These are phyloP conservation scores for Martiniozyma abietophila DNA, from an alignment of 805 yeast species.

Conservation along the genomic window DNA sequence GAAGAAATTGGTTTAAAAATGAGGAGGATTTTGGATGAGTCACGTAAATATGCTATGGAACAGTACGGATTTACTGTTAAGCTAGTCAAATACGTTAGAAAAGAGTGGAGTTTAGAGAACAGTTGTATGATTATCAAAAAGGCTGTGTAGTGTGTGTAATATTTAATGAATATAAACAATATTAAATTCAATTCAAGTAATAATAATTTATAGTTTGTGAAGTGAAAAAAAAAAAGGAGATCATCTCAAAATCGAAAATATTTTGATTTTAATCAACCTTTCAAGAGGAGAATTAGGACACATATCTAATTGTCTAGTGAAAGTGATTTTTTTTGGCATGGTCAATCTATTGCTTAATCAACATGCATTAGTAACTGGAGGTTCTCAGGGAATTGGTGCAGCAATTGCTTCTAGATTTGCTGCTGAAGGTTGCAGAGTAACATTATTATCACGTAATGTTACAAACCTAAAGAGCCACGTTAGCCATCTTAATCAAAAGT, in stretches of 20 bases:
- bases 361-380: constrained; percentile 54
- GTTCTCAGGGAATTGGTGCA: constrained; percentile 58
- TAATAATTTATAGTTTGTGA: too few relatives aligned
- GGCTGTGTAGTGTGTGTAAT: too few relatives aligned
- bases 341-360: constrained; percentile 12
- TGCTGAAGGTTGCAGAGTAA: constrained; percentile 39
- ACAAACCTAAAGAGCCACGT: constrained; percentile 24
- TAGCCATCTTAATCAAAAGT: constrained; percentile 13
- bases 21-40: constrained; percentile 66
- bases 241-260: too few relatives aligned
- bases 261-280: too few relatives aligned
- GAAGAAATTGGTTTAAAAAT: constrained; percentile 57
- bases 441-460: constrained; percentile 42
- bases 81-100: constrained; percentile 50
- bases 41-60: constrained; percentile 45
- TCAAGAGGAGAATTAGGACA: too few relatives aligned
- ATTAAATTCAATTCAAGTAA: too few relatives aligned
- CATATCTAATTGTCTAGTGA: too few relatives aligned
- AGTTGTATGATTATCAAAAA: constrained; percentile 20
- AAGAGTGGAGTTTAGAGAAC: constrained; percentile 61
- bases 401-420: constrained; percentile 46
- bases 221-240: too few relatives aligned
- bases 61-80: constrained; percentile 33
- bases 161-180: too few relatives aligned
- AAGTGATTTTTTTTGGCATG: too few relatives aligned